Conservation (phyloP, 495 filamentous ascomycete species). For the Aspergillus asperescens region DNA sequence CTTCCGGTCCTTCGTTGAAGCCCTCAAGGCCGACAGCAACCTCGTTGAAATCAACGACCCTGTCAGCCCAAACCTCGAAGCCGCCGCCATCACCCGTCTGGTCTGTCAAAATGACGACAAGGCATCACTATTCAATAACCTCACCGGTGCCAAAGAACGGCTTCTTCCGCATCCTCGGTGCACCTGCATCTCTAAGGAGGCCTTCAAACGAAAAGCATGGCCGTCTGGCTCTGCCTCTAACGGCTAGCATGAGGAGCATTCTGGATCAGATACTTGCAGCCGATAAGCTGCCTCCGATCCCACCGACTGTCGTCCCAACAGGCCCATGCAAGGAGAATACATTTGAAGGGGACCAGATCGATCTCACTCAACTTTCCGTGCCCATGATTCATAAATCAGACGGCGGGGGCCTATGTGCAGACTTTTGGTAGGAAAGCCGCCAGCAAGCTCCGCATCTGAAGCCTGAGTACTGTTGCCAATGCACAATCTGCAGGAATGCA, state of each 20-base stretch:
- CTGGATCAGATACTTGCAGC: slow-evolving; percentile 26
- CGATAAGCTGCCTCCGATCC: slow-evolving; percentile 19
- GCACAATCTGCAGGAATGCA: slow-evolving; percentile 29
- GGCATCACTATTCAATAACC: slow-evolving; percentile 36
- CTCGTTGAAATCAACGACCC: slow-evolving; percentile 28
- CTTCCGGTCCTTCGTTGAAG: slow-evolving; percentile 33
- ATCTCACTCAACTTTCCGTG: slow-evolving; percentile 27
- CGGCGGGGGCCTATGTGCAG: slow-evolving; percentile 36
- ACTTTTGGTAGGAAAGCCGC: slow-evolving; percentile 23
- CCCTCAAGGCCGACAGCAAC: slow-evolving; percentile 29
- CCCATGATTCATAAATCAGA: slow-evolving; percentile 34
- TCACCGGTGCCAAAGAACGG: slow-evolving; percentile 29
- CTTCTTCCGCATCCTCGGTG: slow-evolving; percentile 37
- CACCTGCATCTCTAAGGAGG: slow-evolving; percentile 26
- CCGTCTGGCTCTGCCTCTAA: slow-evolving; percentile 30
- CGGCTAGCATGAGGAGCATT: slow-evolving; percentile 24
- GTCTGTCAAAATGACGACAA: slow-evolving; percentile 35
- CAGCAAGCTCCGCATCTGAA: too few species aligned
- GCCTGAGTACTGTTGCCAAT: too few species aligned
- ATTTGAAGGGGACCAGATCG: slow-evolving; percentile 29
- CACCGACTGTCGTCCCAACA: slow-evolving; percentile 20
- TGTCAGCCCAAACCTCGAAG: slow-evolving; percentile 32
- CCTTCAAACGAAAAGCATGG: slow-evolving; percentile 19
- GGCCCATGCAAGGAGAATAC: slow-evolving; percentile 32
- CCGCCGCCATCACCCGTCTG: slow-evolving; percentile 30